Percentiles rank a stretch among this genome's conserved stretches.
Conservation (phyloP, 2,329 filamentous ascomycete species). For the Botrytis squamosa region DNA sequence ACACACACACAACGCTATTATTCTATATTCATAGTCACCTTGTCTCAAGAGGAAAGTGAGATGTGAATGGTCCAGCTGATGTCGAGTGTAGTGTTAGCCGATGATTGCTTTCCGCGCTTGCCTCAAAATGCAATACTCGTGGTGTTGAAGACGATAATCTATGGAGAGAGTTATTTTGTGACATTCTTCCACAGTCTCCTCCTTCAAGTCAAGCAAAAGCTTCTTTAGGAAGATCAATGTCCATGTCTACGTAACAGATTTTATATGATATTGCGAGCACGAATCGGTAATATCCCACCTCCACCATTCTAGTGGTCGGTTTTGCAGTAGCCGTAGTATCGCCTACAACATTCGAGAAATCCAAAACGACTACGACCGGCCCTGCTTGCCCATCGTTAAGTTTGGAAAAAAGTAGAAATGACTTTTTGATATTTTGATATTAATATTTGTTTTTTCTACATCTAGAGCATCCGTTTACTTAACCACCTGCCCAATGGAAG, state of each 20-base stretch:
- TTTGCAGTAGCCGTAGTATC: constrained; percentile 5
- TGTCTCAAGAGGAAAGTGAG: not conserved
- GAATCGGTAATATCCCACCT: not conserved
- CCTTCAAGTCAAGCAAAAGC: not conserved
- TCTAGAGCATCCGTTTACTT: not conserved
- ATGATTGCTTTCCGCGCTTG: not conserved
- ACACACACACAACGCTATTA: not conserved
- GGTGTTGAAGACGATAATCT: not conserved
- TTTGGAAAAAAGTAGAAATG: not conserved
- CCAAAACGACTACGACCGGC: not conserved
- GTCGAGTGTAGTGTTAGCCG: not conserved
- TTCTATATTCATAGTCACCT: not conserved
- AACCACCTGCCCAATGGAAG: not conserved
- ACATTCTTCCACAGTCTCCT: not conserved
- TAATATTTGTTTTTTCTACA: not conserved
- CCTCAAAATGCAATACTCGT: not conserved
- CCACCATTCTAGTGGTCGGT: not conserved
- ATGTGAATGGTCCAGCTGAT: constrained; percentile 19
- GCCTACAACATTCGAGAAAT: not conserved
- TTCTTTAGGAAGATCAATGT: not conserved
- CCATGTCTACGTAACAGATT: not conserved
- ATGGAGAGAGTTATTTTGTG: not conserved
- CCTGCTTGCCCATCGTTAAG: not conserved
- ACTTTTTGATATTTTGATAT: not conserved
- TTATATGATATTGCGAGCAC: not conserved